Conservation (phyloP, 176 grass and related monocot species). For the Lolium perenne region DNA sequence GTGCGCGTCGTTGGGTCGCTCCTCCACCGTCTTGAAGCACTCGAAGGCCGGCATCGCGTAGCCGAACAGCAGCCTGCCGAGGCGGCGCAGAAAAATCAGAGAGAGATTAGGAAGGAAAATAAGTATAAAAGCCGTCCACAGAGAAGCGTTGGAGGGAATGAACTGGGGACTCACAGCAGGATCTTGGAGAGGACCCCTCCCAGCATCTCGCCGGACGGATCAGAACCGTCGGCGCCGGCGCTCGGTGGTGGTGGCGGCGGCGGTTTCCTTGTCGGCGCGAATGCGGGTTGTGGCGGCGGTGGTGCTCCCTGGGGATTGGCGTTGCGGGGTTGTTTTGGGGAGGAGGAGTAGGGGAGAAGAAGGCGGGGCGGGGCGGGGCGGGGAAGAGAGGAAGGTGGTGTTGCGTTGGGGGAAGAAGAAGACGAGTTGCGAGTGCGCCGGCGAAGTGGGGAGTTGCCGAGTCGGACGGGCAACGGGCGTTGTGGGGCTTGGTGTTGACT, state of each 20-base stretch:
- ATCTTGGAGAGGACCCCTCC: too few species aligned
- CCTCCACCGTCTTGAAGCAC: conserved; percentile 93
- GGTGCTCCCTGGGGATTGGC: background rate
- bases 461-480: background rate
- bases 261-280: too few species aligned
- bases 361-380: background rate
- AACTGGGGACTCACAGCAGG: too few species aligned
- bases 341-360: background rate
- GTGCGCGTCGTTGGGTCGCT: conserved; percentile 49
- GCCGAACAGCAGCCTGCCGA: conserved; percentile 74
- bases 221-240: background rate
- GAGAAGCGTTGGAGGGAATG: too few species aligned
- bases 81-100: background rate
- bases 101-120: too few species aligned
- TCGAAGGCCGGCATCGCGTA: conserved; percentile 92
- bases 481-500: conserved; percentile 3
- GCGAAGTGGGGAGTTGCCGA: background rate
- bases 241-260: too few species aligned
- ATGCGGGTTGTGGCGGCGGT: background rate
- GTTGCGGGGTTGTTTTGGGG: background rate
- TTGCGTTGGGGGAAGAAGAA: conserved; percentile 21
- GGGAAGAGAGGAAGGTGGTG: background rate
- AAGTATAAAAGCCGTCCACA: too few species aligned
- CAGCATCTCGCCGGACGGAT: too few species aligned
- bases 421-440: background rate